Percentiles rank a stretch among this genome's conserved stretches.
Evolutionary conservation across 495 filamentous ascomycete genomes (phyloP).

Genomic region (Trichoderma asperelloides): DNA sequence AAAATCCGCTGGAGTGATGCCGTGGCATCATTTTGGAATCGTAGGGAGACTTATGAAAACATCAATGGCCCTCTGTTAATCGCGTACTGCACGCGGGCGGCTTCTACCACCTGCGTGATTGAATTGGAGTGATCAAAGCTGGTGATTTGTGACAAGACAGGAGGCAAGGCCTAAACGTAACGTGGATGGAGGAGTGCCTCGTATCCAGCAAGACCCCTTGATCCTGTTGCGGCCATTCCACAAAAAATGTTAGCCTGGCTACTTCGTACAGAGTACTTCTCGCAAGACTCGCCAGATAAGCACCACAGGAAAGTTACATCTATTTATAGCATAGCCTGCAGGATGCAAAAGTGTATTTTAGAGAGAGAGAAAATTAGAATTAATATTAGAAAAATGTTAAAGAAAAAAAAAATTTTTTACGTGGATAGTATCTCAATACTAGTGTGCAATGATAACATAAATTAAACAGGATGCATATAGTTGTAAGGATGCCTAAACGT

Average conservation of each 20-base stretch:
- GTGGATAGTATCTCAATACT: no score
- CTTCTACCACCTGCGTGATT: neutral
- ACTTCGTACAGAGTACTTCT: neutral
- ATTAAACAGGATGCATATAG: no score
- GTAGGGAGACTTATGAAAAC: neutral
- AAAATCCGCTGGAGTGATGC: conserved; percentile 56
- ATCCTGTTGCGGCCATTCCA: neutral
- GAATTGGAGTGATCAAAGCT: neutral
- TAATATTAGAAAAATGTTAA: no score
- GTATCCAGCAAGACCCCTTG: conserved; percentile 1
- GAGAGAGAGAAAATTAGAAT: no score
- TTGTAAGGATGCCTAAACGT: no score
- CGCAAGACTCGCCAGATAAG: no score
- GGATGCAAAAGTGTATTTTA: no score
- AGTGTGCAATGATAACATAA: no score
- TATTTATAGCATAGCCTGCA: no score
- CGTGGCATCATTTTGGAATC: conserved; percentile 48
- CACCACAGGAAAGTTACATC: no score
- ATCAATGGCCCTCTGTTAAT: neutral
- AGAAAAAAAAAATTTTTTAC: no score
- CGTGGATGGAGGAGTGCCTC: neutral
- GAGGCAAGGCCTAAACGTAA: neutral
- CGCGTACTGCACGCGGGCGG: neutral
- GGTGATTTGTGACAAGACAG: neutral
- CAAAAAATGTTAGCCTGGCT: neutral